Evolutionary conservation across 2,329 filamentous ascomycete species (phyloP).

Genomic region (Epicoccum sorghinum): DNA sequence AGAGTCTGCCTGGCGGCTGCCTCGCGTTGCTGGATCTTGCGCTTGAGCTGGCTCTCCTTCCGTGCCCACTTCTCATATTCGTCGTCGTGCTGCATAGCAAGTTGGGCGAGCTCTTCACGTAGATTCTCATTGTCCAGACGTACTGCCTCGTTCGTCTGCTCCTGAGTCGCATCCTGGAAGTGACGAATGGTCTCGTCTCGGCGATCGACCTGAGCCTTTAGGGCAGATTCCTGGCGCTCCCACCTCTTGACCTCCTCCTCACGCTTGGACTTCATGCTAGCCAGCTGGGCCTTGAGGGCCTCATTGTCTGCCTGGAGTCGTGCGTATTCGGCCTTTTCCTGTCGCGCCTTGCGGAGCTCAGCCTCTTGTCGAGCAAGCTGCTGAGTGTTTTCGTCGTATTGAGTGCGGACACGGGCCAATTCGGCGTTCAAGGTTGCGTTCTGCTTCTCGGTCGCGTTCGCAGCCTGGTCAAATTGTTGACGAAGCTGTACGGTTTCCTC

Average conservation of each 20-base stretch:
- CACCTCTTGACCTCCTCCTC: constrained; percentile 54
- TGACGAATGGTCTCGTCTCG: constrained; percentile 49
- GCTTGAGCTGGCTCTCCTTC: constrained; percentile 41
- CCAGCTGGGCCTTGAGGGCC: constrained; percentile 73
- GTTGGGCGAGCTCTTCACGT: constrained; percentile 45
- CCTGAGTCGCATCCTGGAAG: constrained; percentile 45
- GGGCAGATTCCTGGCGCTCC: constrained; percentile 37
- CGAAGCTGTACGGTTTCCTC: constrained; percentile 45
- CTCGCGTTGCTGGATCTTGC: constrained; percentile 42
- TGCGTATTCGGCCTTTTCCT: constrained; percentile 45
- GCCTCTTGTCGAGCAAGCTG: constrained; percentile 40
- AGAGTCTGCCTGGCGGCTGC: constrained; percentile 33
- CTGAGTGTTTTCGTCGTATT: constrained; percentile 47
- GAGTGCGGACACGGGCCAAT: constrained; percentile 38
- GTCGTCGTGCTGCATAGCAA: constrained; percentile 43
- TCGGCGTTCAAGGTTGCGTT: constrained; percentile 44
- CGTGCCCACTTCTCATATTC: constrained; percentile 41
- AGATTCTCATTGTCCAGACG: constrained; percentile 50
- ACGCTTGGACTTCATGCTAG: constrained; percentile 74
- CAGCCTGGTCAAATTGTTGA: constrained; percentile 41
- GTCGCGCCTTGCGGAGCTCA: constrained; percentile 44
- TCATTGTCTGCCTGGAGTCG: constrained; percentile 75
- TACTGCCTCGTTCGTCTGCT: constrained; percentile 48
- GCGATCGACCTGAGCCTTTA: constrained; percentile 42
- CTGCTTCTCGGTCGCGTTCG: constrained; percentile 42